Evolutionary conservation across 2,329 filamentous ascomycete genomes (phyloP), one percentile per base, ranked within the genome.

Genomic region (Fusarium sp.): DNA sequence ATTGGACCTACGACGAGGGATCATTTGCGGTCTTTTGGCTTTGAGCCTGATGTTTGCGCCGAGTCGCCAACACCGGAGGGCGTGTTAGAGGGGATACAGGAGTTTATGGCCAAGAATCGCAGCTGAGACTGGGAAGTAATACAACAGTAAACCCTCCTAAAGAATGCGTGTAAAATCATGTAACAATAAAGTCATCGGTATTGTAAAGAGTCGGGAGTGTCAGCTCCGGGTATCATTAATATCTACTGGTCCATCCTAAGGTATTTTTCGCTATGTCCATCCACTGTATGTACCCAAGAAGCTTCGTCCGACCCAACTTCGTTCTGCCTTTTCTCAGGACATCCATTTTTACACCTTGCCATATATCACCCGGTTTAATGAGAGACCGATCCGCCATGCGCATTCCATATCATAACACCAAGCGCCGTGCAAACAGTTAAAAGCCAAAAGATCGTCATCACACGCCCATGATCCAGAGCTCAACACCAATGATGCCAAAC

Each of bases 1-100:
- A 99, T 99, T 79, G 96, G 96, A 1, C 95, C 96, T 14, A 99
- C 96, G 19, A 99, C 96, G 13, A 86, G 91, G 67, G 89, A 94
- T 71, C 90, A 93, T 80, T 81, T 99, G 17, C 82, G 84, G 21
- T 85, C 84, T 2, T 93, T 94, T 77, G 87, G 81, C 1, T 91
- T 90, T 67, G 85, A 89, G 72, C 89, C 93, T 1, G 90, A 95
- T 76, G 91, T 92, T n/a, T 97, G 92, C 78, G 93, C 96, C 2
- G 88, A 88, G 73, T 91, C 85, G 73, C 96, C 96, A 2, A 97
- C 88, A 77, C 93, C 94, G 0, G 89, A 95, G 74, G 94, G 94
- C 0, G 82, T 98, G 2, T 84, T 87, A 69, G 83, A 88, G 44
- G 93, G 87, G 0, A 95, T 98, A 67, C 76, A 80, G n/a, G 63